Percentiles rank a stretch among this genome's conserved stretches.
phyloP scores from a whole-genome alignment of 495 filamentous ascomycete genomes.

The Amphirosellinia nigrospora region DNA sequence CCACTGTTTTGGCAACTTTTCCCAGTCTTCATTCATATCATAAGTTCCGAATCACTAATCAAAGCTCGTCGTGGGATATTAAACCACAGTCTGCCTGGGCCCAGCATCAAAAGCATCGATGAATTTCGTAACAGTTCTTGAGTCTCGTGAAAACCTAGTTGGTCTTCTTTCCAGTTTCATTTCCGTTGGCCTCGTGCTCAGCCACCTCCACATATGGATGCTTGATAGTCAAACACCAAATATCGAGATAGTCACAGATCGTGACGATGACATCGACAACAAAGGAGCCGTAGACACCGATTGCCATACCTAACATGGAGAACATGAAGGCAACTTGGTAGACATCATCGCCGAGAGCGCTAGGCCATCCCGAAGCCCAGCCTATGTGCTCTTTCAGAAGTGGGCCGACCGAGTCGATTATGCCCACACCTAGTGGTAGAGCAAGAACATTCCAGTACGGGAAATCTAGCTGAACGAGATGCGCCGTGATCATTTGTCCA shows the following conservation, averaged over 20 bases:
- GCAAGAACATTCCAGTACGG: conserved; percentile 86
- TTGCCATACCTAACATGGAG: conserved; percentile 74
- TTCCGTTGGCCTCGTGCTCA: conserved; percentile 31
- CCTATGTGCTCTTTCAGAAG: conserved; percentile 62
- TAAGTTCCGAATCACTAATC: background rate
- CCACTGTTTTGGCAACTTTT: background rate
- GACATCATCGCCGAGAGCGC: conserved; percentile 70
- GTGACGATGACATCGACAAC: conserved; percentile 94
- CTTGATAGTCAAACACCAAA: conserved; percentile 98
- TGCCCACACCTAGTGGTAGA: conserved; percentile 69
- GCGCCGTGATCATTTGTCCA: conserved; percentile 91
- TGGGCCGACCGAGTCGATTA: conserved; percentile 79
- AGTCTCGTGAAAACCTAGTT: conserved; percentile 26
- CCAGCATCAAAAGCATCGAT: background rate
- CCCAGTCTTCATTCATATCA: background rate
- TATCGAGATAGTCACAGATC: conserved; percentile 97
- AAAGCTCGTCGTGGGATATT: background rate
- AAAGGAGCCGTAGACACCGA: conserved; percentile 94
- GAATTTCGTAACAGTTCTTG: background rate
- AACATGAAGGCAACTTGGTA: conserved; percentile 90
- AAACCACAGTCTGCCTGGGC: background rate
- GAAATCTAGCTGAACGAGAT: conserved; percentile 82
- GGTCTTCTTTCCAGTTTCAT: conserved; percentile 41
- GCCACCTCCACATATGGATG: conserved; percentile 61
- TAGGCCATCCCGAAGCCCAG: conserved; percentile 71